Evolutionary conservation across 768 basidiomycete genomes (phyloP), one percentile per base, ranked within the genome.

Genomic region (Lyophyllum atratum): DNA sequence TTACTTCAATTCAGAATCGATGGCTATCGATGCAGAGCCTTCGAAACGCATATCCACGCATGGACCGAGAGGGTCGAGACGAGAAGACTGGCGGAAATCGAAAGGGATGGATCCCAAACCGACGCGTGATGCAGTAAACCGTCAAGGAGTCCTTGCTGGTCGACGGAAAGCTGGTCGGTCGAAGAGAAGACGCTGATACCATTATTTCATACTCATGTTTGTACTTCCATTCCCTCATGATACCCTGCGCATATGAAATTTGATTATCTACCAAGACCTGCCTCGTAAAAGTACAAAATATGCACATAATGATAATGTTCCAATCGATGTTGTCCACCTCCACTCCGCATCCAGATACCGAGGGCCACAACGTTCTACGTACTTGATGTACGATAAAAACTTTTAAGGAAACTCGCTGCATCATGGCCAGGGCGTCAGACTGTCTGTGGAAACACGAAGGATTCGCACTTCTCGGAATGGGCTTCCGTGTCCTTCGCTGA

Each of bases 61-160:
- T 64, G 93, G 93, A 12, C 82, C 87, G 2, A 84, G 92, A 29
- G 76, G 80, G 49, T 89, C 90, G 47, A 77, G 93, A 58, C 79
- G 90, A 60, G 93, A 93, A 68, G 79, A 85, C 61, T 95, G 93
- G 93, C 77, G 92, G 68, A 74, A 74, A 54, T 87, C 92, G 22
- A 95, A 93, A 68, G 93, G 93, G 28, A 66, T 91, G 70, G 66
- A 75, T 8, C 72, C 85, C 24, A 69, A 81, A 61, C 77, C 82
- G 8, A 77, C 76, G 58, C 68, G 78, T 9, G 75, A 69, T 39
- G 83, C 81, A 31, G 80, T 86, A 79, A 91, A 90, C 65, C 80
- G 85, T 34, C 87, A 91, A 67, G 90, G 89, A 29, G 74, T 73
- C 12, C 54, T 83, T 15, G 83, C 82, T 39, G 87, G 80, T 31